These are phyloP conservation scores for Thalassiosira ordinaria DNA, from an alignment of 352 stramenopile species.

Conservation along the genomic window DNA sequence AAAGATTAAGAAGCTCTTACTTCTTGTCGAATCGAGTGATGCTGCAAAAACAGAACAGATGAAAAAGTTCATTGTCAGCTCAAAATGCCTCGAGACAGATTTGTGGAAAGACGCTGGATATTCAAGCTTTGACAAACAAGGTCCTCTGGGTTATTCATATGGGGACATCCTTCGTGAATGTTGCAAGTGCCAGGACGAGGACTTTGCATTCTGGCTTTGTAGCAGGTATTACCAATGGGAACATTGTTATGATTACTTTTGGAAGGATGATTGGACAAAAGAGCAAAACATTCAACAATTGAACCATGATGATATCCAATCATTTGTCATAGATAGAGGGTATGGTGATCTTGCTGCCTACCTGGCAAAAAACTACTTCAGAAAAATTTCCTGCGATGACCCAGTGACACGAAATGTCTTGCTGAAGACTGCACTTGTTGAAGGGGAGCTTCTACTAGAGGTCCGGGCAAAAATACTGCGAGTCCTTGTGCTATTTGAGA, in stretches of 20 bases:
- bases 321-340: neutral
- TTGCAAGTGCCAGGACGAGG: slow-evolving; percentile 2
- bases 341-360: neutral
- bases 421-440: neutral
- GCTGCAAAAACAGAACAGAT: neutral
- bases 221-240: neutral
- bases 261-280: neutral
- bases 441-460: neutral
- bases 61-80: slow-evolving; percentile 13
- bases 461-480: neutral
- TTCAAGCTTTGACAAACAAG: neutral
- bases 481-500: neutral
- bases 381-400: neutral
- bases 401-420: neutral
- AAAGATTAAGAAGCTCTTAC: slow-evolving; percentile 16
- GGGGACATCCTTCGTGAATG: slow-evolving; percentile 2
- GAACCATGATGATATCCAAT: neutral
- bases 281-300: neutral
- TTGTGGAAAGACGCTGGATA: neutral
- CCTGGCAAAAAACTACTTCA: neutral
- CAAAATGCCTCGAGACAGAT: slow-evolving; percentile 22
- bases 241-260: neutral
- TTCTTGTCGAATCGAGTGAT: neutral
- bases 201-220: slow-evolving; percentile 27
- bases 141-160: slow-evolving; percentile 14